These are phyloP conservation scores for Cercophora newfieldiana DNA, from an alignment of 495 filamentous ascomycete genomes.

Conservation along the genomic window DNA sequence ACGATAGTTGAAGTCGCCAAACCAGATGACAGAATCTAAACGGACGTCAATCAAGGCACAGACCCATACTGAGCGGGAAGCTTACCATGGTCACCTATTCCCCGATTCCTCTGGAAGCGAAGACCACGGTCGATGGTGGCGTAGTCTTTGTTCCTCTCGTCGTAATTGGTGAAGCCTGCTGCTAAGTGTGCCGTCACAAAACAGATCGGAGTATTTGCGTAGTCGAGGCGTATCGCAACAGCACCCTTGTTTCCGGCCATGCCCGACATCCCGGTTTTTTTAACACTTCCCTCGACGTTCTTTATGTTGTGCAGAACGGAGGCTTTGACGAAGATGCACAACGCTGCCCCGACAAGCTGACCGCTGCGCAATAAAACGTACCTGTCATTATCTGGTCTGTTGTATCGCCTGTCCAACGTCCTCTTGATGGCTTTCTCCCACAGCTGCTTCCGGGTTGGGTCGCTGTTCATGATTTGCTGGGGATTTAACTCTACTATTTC, in stretches of 20 bases:
- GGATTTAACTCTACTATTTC: conserved; percentile 96
- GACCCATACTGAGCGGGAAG: neutral
- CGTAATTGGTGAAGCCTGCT: conserved; percentile 95
- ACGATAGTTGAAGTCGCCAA: conserved; percentile 98
- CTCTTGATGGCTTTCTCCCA: conserved; percentile 84
- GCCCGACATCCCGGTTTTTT: conserved; percentile 97
- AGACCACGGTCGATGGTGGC: conserved; percentile 84
- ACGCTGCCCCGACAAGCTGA: conserved; percentile 89
- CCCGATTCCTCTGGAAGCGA: conserved; percentile 83
- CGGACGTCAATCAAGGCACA: conserved; percentile 7
- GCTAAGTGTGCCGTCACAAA: conserved; percentile 97
- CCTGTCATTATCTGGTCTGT: conserved; percentile 60
- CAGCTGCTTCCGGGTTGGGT: conserved; percentile 76
- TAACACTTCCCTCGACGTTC: conserved; percentile 92
- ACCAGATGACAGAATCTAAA: conserved; percentile 83
- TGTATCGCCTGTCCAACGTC: conserved; percentile 72
- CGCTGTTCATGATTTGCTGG: conserved; percentile 98
- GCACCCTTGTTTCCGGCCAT: conserved; percentile 99
- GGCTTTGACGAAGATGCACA: conserved; percentile 85
- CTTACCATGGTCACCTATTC: conserved; percentile 82
- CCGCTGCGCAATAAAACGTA: conserved; percentile 90
- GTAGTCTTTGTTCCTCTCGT: conserved; percentile 93
- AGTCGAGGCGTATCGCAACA: conserved; percentile 94
- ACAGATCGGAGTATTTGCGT: conserved; percentile 87
- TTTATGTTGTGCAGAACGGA: conserved; percentile 78